These are phyloP conservation scores for Penicillium italicum DNA, from an alignment of 2,329 filamentous ascomycete species.

Conservation along the genomic window DNA sequence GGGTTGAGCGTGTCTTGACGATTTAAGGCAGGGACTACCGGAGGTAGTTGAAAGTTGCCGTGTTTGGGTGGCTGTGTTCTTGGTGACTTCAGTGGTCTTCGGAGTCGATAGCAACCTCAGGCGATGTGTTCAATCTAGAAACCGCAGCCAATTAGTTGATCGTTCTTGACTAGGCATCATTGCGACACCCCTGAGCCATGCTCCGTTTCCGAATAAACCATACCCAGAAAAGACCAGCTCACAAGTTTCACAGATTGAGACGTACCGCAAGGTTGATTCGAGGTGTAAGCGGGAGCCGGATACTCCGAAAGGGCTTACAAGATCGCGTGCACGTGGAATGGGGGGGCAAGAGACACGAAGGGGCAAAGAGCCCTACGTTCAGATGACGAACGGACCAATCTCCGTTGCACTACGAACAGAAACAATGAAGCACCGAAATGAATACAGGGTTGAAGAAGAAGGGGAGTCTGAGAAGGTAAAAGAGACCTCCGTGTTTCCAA, in stretches of 20 bases:
- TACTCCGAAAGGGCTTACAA: constrained; percentile 18
- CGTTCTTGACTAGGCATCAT: not conserved
- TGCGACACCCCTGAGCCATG: not conserved
- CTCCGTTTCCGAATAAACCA: not conserved
- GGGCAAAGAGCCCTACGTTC: constrained; percentile 10
- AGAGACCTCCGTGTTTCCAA: constrained; percentile 2
- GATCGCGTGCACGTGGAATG: constrained; percentile 23
- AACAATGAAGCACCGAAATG: not conserved
- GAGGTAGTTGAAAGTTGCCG: not conserved
- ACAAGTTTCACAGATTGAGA: constrained; percentile 4
- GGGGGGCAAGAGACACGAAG: constrained; percentile 9
- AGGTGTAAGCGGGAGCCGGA: constrained; percentile 15
- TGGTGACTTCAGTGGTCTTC: not conserved
- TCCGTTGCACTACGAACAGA: not conserved
- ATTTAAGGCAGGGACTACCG: constrained; percentile 17
- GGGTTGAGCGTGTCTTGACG: not conserved
- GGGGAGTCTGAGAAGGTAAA: constrained; percentile 11
- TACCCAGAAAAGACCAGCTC: not conserved
- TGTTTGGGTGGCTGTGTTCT: not conserved
- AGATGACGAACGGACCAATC: constrained; percentile 5
- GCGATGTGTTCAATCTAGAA: not conserved
- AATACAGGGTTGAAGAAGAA: constrained; percentile 1
- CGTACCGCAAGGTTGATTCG: constrained; percentile 13
- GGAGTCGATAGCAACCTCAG: not conserved
- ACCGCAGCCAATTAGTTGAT: constrained; percentile 2